Base-by-base conservation (phyloP, 306 rosid species). In the Carpinus viminea region DNA sequence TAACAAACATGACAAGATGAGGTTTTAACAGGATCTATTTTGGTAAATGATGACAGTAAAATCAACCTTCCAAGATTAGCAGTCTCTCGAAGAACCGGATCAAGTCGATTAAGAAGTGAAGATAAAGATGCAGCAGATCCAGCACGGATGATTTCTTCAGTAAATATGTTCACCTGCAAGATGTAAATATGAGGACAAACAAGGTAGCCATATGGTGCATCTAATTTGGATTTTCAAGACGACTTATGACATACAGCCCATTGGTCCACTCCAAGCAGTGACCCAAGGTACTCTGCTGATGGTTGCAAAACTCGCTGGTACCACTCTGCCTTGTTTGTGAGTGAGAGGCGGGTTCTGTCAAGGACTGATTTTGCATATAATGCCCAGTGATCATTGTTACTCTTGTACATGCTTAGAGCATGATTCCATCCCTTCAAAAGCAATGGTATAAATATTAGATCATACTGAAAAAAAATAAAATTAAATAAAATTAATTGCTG, bases 61-160 rank as follows among this genome's bases (percentile, higher is more conserved):
- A 76, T 79, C 78, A 68, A 94, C 99, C 99, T 95, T 88, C 99
- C 99, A 70, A 95, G 93, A 74, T 93, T 76, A 75, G 99, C 99
- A 62, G 92, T 90, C 86, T 91, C 87, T 70, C 99, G 89, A 82
- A 95, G 97, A 76, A 91, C 91, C 5, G 97, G 98, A 86, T 95
- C 99, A 62, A 92, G 93, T 79, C 93, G 86, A 84, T 93, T 95
- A 61, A 95, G 90, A 62, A 95, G 98, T 77, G 92, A 65, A 73
- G 99, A 95, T 83, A 95, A 86, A 59, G 98, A 87, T 78, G 99
- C 96, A 68, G 99, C 99, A 80, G 99, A 91, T 76, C 99, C 99
- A 76, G 98, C 90, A 77, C 99, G 98, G 66, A 95, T 93, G 76
- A 95, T 86, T 90, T 95, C 99, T 90, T 95, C 99, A 26, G 98